Evolutionary conservation across 2,329 filamentous ascomycete species (phyloP).

Genomic region (Sarocladium oryzae): DNA sequence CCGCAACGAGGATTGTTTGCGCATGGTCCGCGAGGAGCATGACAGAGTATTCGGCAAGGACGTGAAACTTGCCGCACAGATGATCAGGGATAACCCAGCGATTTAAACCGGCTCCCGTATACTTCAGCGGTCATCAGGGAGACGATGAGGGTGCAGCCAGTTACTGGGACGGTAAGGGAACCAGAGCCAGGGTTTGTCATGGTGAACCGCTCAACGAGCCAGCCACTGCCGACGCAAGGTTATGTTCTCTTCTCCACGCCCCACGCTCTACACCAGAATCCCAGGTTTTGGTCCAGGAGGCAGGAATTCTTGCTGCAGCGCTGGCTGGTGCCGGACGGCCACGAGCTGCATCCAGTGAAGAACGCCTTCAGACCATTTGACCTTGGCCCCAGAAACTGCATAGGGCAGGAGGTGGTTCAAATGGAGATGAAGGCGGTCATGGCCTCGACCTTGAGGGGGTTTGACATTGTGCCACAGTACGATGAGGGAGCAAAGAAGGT

Average conservation of each 20-base stretch:
- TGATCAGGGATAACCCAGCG: conserved; percentile 21
- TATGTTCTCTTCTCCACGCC: conserved; percentile 13
- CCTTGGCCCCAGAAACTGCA: conserved; percentile 44
- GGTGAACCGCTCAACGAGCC: conserved; percentile 34
- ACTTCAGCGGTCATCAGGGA: conserved; percentile 48
- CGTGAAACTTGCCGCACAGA: not conserved
- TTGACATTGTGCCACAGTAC: conserved; percentile 32
- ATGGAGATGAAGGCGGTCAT: conserved; percentile 45
- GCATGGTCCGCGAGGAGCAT: not conserved
- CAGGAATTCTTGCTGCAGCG: conserved; percentile 35
- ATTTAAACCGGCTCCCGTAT: conserved; percentile 45
- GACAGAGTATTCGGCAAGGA: not conserved
- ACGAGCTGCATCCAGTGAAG: conserved; percentile 16
- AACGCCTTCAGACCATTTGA: conserved; percentile 48
- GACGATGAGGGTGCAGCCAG: conserved; percentile 43
- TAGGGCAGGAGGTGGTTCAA: conserved; percentile 50
- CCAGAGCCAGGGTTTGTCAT: conserved; percentile 28
- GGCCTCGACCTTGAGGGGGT: conserved; percentile 40
- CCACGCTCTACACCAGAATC: conserved; percentile 23
- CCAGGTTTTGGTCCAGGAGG: conserved; percentile 30
- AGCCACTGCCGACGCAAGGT: conserved; percentile 27
- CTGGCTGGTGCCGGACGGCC: conserved; percentile 25
- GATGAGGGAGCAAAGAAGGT: not conserved
- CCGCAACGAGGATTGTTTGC: not conserved
- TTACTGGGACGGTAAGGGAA: conserved; percentile 34